A percentile compares a stretch with the other conserved stretches of the same genome.
Conservation (phyloP, 2,329 filamentous ascomycete species). For the Sporothrix schenckii region DNA sequence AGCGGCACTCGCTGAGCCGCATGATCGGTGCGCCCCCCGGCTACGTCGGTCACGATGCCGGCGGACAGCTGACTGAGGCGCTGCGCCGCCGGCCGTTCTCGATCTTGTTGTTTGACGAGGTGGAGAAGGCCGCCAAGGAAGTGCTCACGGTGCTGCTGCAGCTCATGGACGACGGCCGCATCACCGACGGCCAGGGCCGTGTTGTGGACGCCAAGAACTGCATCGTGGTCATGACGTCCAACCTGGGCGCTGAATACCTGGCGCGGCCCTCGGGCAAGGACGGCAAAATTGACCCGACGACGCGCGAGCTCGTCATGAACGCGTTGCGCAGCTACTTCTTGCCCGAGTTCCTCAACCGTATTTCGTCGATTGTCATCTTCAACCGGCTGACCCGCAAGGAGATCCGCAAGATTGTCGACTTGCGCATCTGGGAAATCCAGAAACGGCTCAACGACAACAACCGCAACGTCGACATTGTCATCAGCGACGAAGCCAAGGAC, state of each 20-base stretch:
- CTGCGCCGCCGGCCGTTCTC: slow-evolving; percentile 95
- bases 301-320: slow-evolving; percentile 85
- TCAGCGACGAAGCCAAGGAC: slow-evolving; percentile 83
- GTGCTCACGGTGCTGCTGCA: slow-evolving; percentile 95
- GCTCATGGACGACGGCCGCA: slow-evolving; percentile 98
- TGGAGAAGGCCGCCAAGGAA: slow-evolving; percentile 98
- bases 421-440: slow-evolving; percentile 86
- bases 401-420: slow-evolving; percentile 93
- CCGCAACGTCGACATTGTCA: slow-evolving; percentile 81
- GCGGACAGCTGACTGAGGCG: slow-evolving; percentile 92
- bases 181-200: slow-evolving; percentile 96
- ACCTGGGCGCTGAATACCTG: slow-evolving; percentile 93
- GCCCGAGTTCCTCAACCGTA: slow-evolving; percentile 97
- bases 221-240: slow-evolving; percentile 99
- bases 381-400: slow-evolving; percentile 88
- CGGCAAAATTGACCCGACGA: slow-evolving; percentile 82
- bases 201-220: slow-evolving; percentile 96
- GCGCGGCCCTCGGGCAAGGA: slow-evolving; percentile 74
- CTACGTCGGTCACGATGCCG: slow-evolving; percentile 94
- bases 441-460: slow-evolving; percentile 83
- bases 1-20: slow-evolving; percentile 88
- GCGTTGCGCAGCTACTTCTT: slow-evolving; percentile 94
- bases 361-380: slow-evolving; percentile 95
- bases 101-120: slow-evolving; percentile 95
- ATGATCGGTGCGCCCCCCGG: slow-evolving; percentile 98